A percentile compares a stretch with the other conserved stretches of the same genome.
Evolutionary conservation across 495 filamentous ascomycete species (phyloP).

Genomic region (Xylaria sp.): DNA sequence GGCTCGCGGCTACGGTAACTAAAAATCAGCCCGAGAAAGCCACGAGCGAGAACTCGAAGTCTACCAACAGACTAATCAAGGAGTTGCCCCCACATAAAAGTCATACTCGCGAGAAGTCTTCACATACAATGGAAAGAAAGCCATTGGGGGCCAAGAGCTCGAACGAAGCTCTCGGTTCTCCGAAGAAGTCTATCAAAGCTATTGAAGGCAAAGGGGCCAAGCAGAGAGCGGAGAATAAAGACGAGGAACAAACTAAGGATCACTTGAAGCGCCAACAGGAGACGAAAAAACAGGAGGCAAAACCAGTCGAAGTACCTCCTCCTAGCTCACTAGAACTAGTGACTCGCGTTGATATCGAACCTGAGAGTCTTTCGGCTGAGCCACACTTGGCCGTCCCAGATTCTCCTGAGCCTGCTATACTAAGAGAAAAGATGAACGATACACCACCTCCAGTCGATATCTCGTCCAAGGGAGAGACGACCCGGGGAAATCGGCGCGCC

Average conservation of each 20-base stretch:
- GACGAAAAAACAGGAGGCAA: constrained; percentile 34
- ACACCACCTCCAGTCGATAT: constrained; percentile 65
- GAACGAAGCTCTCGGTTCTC: constrained; percentile 54
- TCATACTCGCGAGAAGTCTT: constrained; percentile 38
- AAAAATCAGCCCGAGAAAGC: constrained; percentile 35
- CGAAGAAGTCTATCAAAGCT: constrained; percentile 46
- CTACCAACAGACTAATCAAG: constrained; percentile 41
- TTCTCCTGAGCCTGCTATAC: constrained; percentile 40
- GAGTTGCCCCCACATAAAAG: constrained; percentile 39
- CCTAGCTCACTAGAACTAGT: constrained; percentile 27
- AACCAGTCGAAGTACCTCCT: constrained; percentile 37
- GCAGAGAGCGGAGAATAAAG: constrained; percentile 28
- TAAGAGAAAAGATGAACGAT: constrained; percentile 49
- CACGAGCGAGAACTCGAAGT: constrained; percentile 26
- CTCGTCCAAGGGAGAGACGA: constrained; percentile 55
- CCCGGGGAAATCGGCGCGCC: constrained; percentile 68
- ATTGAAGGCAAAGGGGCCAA: constrained; percentile 35
- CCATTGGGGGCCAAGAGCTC: constrained; percentile 54
- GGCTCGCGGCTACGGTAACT: background rate
- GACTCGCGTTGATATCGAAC: constrained; percentile 40
- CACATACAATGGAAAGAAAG: constrained; percentile 39
- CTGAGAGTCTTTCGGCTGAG: constrained; percentile 41
- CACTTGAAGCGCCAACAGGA: constrained; percentile 30
- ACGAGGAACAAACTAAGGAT: constrained; percentile 25
- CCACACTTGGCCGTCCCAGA: constrained; percentile 41